These are phyloP conservation scores for Paxillus involutus DNA, from an alignment of 768 basidiomycete genomes.

Conservation along the genomic window DNA sequence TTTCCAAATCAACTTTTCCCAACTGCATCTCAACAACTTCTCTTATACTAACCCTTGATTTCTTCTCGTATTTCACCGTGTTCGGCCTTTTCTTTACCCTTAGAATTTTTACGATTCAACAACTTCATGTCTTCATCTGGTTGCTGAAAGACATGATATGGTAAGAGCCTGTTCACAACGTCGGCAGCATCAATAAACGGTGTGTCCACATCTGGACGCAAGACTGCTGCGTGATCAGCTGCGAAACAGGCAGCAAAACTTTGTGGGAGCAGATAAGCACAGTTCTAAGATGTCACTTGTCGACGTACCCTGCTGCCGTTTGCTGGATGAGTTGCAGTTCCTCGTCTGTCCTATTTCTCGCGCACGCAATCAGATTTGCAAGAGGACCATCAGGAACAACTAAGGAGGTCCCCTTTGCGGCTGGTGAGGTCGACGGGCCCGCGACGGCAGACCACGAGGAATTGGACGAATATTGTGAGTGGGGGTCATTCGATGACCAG, in stretches of 20 bases:
- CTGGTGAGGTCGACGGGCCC: conserved; percentile 24
- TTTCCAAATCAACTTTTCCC: conserved; percentile 4
- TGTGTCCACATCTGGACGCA: conserved; percentile 67
- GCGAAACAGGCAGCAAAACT: conserved; percentile 59
- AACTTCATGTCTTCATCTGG: conserved; percentile 61
- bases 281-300: not conserved
- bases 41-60: conserved; percentile 46
- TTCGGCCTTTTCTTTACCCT: conserved; percentile 65
- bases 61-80: conserved; percentile 45
- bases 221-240: conserved; percentile 58
- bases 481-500: conserved; percentile 2
- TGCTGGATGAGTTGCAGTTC: conserved; percentile 49
- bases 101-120: conserved; percentile 27
- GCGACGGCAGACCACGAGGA: conserved; percentile 12
- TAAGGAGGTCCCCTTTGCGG: conserved; percentile 4
- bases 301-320: conserved; percentile 51
- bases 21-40: not conserved
- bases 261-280: conserved; percentile 18
- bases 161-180: conserved; percentile 68
- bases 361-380: conserved; percentile 15
- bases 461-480: conserved; percentile 4
- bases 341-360: conserved; percentile 45
- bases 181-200: conserved; percentile 66
- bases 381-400: conserved; percentile 26
- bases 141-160: conserved; percentile 80